Base-by-base conservation (phyloP, 345 rosid genomes). In the Brassica napus region DNA sequence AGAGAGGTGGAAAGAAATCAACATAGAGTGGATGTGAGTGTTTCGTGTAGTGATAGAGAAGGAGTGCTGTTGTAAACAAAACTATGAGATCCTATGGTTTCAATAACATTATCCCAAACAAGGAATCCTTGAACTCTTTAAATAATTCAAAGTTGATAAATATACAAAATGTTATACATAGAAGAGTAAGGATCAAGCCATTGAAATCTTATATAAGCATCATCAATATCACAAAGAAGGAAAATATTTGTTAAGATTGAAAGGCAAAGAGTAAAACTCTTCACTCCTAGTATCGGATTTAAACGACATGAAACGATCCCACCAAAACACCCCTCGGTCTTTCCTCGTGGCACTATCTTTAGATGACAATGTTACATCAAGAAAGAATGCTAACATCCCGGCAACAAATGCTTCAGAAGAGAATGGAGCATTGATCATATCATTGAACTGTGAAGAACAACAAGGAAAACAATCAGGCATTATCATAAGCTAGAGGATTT, bases 181-280 rank as follows among this genome's bases (percentile, higher is more conserved):
- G 9, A 3, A 31, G 28, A 69, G 75, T 62, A 26, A 44, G 3
- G 61, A n/a, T 68, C 24, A 42, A 77, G 63, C 55, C 69, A 69
- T 30, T 28, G 71, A 42, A 72, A 52, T 57, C 73, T 16, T 35
- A 11, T 35, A 11, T 72, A 3, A 34, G 28, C 37, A 78, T 65
- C 35, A 30, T 65, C n/a, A 61, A n/a, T 52, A 71, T 92, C 89
- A 95, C 61, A 91, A 86, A 26, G 98, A 89, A 12, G 99, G 99
- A 85, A 92, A 95, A 84, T 86, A 92, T 88, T 92, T 95, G 89
- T 95, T 92, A 69, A 95, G 98, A 78, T 95, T 89, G 85, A 95
- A 90, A 4, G 99, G 97, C 81, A 95, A 79, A 11, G 91, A 84
- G 75, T 92, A 95, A 86, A 95, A 95, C 81, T 95, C 99, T 71